A percentile compares a stretch with the other conserved stretches of the same genome.
Conservation (phyloP, 352 stramenopile genomes). For the Phytophthora hibernalis region DNA sequence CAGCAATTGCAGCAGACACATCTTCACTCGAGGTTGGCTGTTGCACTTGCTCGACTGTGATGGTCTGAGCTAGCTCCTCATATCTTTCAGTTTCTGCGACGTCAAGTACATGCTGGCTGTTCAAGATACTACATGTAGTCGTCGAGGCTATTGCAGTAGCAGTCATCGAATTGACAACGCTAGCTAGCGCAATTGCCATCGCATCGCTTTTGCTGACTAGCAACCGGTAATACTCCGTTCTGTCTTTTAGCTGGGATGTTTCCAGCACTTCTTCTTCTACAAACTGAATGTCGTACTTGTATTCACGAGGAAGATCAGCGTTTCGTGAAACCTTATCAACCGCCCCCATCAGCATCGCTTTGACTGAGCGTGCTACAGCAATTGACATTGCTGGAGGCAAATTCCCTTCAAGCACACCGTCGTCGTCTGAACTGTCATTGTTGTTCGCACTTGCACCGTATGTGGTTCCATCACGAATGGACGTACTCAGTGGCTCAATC, state of each 20-base stretch:
- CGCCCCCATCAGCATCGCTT: slow-evolving; percentile 32
- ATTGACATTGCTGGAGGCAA: slow-evolving; percentile 38
- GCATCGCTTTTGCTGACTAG: slow-evolving; percentile 5
- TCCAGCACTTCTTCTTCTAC: slow-evolving; percentile 22
- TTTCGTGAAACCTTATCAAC: slow-evolving; percentile 24
- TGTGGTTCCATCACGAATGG: background rate
- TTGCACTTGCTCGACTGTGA: background rate
- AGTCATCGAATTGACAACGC: slow-evolving; percentile 33
- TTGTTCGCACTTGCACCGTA: background rate
- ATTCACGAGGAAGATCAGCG: slow-evolving; percentile 5
- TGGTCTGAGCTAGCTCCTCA: background rate
- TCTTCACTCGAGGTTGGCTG: too few species aligned
- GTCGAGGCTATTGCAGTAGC: slow-evolving; percentile 25
- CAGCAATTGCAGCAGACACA: too few species aligned
- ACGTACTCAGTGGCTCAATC: background rate
- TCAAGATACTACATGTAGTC: background rate
- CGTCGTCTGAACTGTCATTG: background rate
- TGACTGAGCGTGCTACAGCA: slow-evolving; percentile 34
- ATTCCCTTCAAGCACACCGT: background rate
- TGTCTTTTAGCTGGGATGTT: background rate
- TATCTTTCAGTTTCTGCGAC: background rate
- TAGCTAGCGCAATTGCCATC: slow-evolving; percentile 26
- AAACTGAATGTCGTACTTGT: slow-evolving; percentile 20
- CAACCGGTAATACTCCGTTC: background rate
- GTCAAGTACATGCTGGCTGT: background rate